Evolutionary conservation across 2,329 filamentous ascomycete species (phyloP), one percentile per base, ranked within the genome.

Genomic region (Claviceps purpurea): DNA sequence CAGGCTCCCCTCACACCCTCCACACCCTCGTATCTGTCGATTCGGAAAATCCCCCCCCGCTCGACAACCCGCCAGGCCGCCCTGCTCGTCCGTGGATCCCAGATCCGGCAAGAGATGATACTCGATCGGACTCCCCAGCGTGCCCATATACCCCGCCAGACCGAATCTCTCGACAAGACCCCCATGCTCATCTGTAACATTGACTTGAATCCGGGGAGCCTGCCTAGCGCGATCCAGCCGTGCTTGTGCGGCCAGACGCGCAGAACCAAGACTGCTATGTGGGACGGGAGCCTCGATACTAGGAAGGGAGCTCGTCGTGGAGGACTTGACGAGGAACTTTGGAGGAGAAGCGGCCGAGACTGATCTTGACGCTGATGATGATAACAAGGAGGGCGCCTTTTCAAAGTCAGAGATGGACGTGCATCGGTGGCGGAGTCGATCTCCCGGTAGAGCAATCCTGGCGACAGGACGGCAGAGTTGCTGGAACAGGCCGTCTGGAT

Each of bases 401-500:
- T 54, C 53, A 30, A 57, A 53, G 22, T 57, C 56, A 1, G 54
- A 52, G 13, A 56, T 46, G 7, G 52, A 51, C 34, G 11, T 50
- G n/a, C 59, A 56, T 2, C 54, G 41, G 18, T 46, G 24, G 20
- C 67, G 68, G 60, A 73, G 75, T 22, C 72, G 72, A 55, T 81
- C 76, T 10, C 65, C 66, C 1, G 75, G 70, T 22, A 76, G 67
- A 42, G 80, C 73, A 20, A 78, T 70, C 34, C 73, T 72, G 34
- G 77, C 76, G 4, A 74, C 68, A 0, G 85, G 85, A 44, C 74
- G 76, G 64, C 86, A 90, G 1, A 89, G 73, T 1, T 72, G 68
- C 65, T 90, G 86, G 56, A 89, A 79, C 7, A 78, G 58, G 26
- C 85, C 86, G 5, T 86, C 77, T 1, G 83, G 77, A 57, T 90